Conservation (phyloP, 306 rosid genomes). For the Malus orientalis region DNA sequence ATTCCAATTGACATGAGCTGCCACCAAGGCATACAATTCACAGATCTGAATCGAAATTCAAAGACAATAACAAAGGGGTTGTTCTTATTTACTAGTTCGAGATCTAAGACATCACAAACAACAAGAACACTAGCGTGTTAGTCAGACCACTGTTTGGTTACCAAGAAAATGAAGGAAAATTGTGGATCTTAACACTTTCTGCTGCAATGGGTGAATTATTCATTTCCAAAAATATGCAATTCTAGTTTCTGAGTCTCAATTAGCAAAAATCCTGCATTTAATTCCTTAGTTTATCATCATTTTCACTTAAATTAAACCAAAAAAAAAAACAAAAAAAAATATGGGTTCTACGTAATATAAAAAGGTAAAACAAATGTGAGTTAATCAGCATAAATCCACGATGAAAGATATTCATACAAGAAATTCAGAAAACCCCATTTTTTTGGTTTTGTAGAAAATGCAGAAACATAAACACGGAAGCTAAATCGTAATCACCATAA, state of each 20-base stretch:
- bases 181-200: not conserved
- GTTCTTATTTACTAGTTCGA: not conserved
- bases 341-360: not conserved
- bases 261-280: not conserved
- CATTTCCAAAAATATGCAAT: not conserved
- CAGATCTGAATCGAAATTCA: slow-evolving; percentile 1
- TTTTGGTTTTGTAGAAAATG: not conserved
- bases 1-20: not conserved
- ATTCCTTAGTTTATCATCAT: not conserved
- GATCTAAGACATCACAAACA: not conserved
- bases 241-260: not conserved
- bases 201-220: not conserved
- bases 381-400: not conserved
- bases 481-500: not conserved
- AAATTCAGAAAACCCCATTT: not conserved
- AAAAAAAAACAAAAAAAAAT: not conserved
- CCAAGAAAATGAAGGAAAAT: not conserved
- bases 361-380: not conserved
- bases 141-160: not conserved
- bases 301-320: not conserved
- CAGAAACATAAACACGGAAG: not conserved
- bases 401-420: not conserved
- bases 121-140: not conserved
- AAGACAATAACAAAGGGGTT: not conserved
- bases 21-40: not conserved